Conservation (phyloP, 257 asterid species). For the Jaltomata sinuosa region DNA sequence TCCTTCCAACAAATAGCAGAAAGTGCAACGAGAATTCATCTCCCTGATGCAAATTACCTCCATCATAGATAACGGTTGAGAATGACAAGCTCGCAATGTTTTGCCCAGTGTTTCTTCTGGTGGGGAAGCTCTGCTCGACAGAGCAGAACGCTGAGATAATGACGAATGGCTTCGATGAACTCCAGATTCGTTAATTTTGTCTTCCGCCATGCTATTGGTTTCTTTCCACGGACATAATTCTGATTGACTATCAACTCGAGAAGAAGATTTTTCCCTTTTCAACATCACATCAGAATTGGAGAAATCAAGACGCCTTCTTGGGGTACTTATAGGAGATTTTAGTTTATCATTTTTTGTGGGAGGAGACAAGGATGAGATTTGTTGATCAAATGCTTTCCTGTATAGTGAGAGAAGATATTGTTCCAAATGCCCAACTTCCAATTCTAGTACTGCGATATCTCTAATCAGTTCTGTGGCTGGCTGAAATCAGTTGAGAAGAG, state of each 20-base stretch:
- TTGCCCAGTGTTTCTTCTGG: slow-evolving; percentile 49
- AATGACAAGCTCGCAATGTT: slow-evolving; percentile 79
- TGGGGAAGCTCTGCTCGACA: slow-evolving; percentile 44
- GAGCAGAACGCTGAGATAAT: slow-evolving; percentile 48
- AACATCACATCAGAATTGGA: slow-evolving; percentile 36
- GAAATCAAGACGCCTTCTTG: slow-evolving; percentile 74
- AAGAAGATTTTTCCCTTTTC: slow-evolving; percentile 18
- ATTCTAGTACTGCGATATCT: slow-evolving; percentile 83
- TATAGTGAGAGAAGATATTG: slow-evolving; percentile 88
- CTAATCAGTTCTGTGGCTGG: slow-evolving; percentile 84
- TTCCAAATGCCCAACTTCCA: slow-evolving; percentile 92
- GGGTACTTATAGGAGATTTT: slow-evolving; percentile 53
- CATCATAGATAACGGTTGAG: slow-evolving; percentile 90
- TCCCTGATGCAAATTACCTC: slow-evolving; percentile 45
- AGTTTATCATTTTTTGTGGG: slow-evolving; percentile 24
- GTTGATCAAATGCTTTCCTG: slow-evolving; percentile 89
- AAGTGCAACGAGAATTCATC: background rate
- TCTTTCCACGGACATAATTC: slow-evolving; percentile 26
- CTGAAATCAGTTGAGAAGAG: slow-evolving; percentile 31
- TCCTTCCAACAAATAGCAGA: background rate
- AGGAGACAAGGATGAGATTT: slow-evolving; percentile 48
- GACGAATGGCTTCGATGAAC: slow-evolving; percentile 85
- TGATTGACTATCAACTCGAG: slow-evolving; percentile 22
- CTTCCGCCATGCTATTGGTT: slow-evolving; percentile 32
- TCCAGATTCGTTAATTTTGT: slow-evolving; percentile 34